These are phyloP conservation scores for Leccinum truebloodii DNA, from an alignment of 768 basidiomycete species.

Conservation along the genomic window DNA sequence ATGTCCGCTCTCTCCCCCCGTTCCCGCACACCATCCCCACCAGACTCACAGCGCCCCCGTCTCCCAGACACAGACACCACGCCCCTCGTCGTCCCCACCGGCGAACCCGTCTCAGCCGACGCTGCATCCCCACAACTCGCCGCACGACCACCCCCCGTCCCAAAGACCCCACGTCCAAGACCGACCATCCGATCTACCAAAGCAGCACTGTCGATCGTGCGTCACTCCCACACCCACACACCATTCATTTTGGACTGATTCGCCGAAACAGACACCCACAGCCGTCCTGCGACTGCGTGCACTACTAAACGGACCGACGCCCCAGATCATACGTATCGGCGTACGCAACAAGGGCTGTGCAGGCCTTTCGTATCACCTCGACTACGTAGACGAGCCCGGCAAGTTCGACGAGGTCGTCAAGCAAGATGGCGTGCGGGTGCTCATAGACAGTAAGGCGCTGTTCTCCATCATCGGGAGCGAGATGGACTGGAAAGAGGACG, in stretches of 20 bases:
- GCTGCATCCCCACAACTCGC: constrained; percentile 70
- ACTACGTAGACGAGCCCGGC: constrained; percentile 88
- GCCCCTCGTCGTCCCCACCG: constrained; percentile 50
- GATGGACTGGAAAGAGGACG: constrained; percentile 98
- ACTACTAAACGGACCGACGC: constrained; percentile 81
- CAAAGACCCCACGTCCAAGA: constrained; percentile 61
- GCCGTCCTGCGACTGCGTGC: constrained; percentile 73
- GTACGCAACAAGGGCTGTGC: constrained; percentile 99
- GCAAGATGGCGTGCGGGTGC: constrained; percentile 90
- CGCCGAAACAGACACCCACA: constrained; percentile 60
- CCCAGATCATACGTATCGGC: constrained; percentile 91
- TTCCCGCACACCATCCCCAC: constrained; percentile 28
- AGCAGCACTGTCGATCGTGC: constrained; percentile 77
- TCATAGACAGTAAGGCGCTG: constrained; percentile 95
- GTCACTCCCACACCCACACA: neutral
- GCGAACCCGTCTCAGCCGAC: constrained; percentile 51
- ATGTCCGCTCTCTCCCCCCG: constrained; percentile 58
- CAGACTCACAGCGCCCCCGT: constrained; percentile 16
- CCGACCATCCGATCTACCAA: constrained; percentile 71
- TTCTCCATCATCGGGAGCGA: constrained; percentile 98
- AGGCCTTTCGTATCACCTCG: constrained; percentile 80
- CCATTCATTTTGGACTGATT: neutral
- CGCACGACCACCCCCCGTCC: constrained; percentile 69
- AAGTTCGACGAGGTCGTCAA: constrained; percentile 96
- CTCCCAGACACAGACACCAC: constrained; percentile 44